phyloP scores from a whole-genome alignment of 257 asterid species.

The Verbascum thapsus region DNA sequence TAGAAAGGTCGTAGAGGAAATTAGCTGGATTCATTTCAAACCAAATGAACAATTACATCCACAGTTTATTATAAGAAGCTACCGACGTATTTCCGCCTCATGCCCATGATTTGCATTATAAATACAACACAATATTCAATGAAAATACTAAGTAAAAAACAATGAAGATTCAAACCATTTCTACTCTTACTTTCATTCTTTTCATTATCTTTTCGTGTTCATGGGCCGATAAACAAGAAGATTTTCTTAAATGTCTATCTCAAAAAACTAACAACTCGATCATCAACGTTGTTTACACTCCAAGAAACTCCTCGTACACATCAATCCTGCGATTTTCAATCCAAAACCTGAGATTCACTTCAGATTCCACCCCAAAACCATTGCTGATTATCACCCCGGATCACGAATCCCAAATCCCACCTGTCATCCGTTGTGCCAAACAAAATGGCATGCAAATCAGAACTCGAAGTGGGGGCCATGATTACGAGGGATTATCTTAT shows the following conservation, averaged over 20 bases:
- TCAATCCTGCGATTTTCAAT: constrained; percentile 1
- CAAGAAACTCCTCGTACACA: constrained; percentile 27
- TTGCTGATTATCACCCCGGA: constrained; percentile 23
- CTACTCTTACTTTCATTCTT: not conserved
- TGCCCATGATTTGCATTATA: no score
- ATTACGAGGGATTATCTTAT: constrained; percentile 43
- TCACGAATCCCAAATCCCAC: constrained; percentile 29
- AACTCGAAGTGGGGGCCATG: constrained; percentile 45
- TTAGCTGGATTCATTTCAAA: no score
- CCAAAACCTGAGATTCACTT: constrained; percentile 24
- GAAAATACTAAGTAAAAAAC: no score
- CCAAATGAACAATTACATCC: no score
- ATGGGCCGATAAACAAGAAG: not conserved
- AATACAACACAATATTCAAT: no score
- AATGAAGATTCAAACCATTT: constrained; percentile 9
- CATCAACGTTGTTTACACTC: constrained; percentile 14
- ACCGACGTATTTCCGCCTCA: no score
- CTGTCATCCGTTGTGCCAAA: constrained; percentile 23
- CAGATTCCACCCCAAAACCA: constrained; percentile 19
- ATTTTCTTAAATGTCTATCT: constrained; percentile 25
- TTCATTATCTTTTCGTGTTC: not conserved
- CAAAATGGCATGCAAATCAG: constrained; percentile 23
- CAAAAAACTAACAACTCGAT: not conserved
- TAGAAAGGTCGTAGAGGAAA: no score
- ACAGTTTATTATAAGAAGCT: no score